Conservation (phyloP, 495 filamentous ascomycete genomes). For the Aspergillus coremiiformis region DNA sequence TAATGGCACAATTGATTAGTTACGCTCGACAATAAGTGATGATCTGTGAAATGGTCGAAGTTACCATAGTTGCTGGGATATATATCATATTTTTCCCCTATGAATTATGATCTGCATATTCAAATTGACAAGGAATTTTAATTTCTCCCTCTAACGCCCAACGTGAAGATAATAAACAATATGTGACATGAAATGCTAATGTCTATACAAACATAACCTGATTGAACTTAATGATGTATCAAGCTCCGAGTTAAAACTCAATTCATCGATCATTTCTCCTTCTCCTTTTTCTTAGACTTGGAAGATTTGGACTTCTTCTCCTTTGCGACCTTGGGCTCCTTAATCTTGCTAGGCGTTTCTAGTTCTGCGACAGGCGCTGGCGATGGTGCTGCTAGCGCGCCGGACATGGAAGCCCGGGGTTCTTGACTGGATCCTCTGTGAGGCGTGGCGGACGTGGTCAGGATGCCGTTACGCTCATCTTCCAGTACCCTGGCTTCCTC, state of each 20-base stretch:
- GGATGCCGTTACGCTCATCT: slow-evolving; percentile 30
- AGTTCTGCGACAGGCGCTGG: slow-evolving; percentile 14
- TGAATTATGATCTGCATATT: too few relatives aligned
- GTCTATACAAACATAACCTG: slow-evolving; percentile 1
- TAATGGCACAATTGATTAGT: too few relatives aligned
- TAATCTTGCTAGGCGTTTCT: slow-evolving; percentile 11
- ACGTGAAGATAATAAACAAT: slow-evolving; percentile 4
- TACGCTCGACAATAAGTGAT: too few relatives aligned
- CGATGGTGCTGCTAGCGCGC: slow-evolving; percentile 9
- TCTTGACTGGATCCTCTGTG: neutral
- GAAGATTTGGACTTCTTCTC: slow-evolving; percentile 8
- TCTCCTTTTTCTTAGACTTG: slow-evolving; percentile 11
- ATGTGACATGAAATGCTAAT: slow-evolving; percentile 9
- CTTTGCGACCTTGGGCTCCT: slow-evolving; percentile 13
- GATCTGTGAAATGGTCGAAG: too few relatives aligned
- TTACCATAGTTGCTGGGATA: too few relatives aligned
- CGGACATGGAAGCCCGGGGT: slow-evolving; percentile 11
- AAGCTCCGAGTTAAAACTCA: neutral
- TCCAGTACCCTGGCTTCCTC: slow-evolving; percentile 37
- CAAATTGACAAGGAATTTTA: slow-evolving; percentile 5
- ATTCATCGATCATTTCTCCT: slow-evolving; percentile 9
- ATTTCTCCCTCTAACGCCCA: slow-evolving; percentile 18
- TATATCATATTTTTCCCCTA: too few relatives aligned
- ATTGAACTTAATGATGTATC: neutral
- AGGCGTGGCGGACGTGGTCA: slow-evolving; percentile 2